These are phyloP conservation scores for Alternaria novae-zelandiae DNA, from an alignment of 2,329 filamentous ascomycete species.

Conservation along the genomic window DNA sequence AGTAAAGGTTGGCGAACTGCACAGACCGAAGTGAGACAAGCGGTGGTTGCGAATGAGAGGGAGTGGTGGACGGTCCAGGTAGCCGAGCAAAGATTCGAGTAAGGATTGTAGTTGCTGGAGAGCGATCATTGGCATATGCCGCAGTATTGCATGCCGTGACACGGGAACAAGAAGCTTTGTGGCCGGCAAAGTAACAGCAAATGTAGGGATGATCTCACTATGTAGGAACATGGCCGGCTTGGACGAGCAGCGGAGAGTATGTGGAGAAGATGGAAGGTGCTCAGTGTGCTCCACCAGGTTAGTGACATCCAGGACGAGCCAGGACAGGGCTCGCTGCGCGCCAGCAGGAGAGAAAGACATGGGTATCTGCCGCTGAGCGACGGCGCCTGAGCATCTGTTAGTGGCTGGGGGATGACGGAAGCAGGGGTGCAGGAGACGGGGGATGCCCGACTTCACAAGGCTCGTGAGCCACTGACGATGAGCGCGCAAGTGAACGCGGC, in stretches of 20 bases:
- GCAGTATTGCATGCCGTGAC: conserved; percentile 34
- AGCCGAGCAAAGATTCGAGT: conserved; percentile 3
- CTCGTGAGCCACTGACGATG: conserved; percentile 34
- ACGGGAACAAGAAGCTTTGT: conserved; percentile 31
- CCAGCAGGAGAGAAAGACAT: conserved; percentile 30
- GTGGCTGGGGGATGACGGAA: conserved; percentile 31
- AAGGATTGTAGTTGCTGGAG: conserved; percentile 8
- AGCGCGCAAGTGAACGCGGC: conserved; percentile 26
- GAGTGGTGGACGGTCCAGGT: not conserved
- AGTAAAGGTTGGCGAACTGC: conserved; percentile 23
- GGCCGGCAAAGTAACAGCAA: conserved; percentile 32
- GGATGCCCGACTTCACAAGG: conserved; percentile 26
- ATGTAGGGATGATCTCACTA: conserved; percentile 44
- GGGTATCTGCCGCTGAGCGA: conserved; percentile 29
- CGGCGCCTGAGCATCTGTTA: conserved; percentile 25
- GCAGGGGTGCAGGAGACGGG: conserved; percentile 28
- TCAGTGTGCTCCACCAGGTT: conserved; percentile 38
- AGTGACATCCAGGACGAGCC: conserved; percentile 33
- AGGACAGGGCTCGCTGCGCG: conserved; percentile 36
- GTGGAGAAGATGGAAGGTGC: conserved; percentile 47
- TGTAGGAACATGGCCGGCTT: conserved; percentile 39
- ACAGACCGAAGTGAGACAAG: conserved; percentile 23
- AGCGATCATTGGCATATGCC: conserved; percentile 20
- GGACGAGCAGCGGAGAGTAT: conserved; percentile 42
- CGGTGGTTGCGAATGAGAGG: conserved; percentile 7